Evolutionary conservation across 1,139 yeast species (phyloP), one percentile per base, ranked within the genome.

Genomic region (Lodderomyces theae): DNA sequence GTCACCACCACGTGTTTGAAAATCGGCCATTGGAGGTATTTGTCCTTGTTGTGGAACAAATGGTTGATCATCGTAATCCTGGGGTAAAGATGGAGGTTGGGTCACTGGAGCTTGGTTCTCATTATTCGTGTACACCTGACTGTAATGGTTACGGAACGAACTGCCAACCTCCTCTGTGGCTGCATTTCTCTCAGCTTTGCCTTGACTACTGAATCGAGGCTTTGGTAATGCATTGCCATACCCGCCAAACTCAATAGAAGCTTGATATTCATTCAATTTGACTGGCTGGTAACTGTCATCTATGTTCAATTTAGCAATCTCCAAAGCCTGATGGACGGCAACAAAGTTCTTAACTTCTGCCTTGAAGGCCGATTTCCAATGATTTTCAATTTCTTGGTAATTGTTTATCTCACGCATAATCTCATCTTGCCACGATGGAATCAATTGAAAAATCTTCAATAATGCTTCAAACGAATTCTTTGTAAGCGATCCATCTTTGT

Each of bases 171-270:
- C 31, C n/a, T 28, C 31, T 7, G n/a, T n/a, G 18, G 8, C 9
- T 3, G 18, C 12, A 11, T n/a, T 28, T 23, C n/a, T 18, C 3
- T 28, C 24, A 28, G 12, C 29, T 10, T 26, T 34, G 3, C 12
- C 19, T 13, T 28, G 33, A 19, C 24, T 30, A 35, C 18, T 22
- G 37, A 35, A 38, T 29, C 50, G 51, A 6, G 54, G 49, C 39
- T 65, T 66, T n/a, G 64, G 60, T 37, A 68, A 54, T 2, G 72
- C 67, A 48, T 66, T 66, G 33, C 52, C 50, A 41, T 51, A 60
- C 11, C 74, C 74, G 4, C 75, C 76, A 58, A 69, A 71, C 36
- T 65, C 71, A 34, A 67, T 53, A 32, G 72, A 64, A 2, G 74
- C 76, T 45, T 63, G 68, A 44, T 61, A 60, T 44, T 71, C 77